Evolutionary conservation across 2,329 filamentous ascomycete genomes (phyloP).

Genomic region (Diaporthe helianthi): DNA sequence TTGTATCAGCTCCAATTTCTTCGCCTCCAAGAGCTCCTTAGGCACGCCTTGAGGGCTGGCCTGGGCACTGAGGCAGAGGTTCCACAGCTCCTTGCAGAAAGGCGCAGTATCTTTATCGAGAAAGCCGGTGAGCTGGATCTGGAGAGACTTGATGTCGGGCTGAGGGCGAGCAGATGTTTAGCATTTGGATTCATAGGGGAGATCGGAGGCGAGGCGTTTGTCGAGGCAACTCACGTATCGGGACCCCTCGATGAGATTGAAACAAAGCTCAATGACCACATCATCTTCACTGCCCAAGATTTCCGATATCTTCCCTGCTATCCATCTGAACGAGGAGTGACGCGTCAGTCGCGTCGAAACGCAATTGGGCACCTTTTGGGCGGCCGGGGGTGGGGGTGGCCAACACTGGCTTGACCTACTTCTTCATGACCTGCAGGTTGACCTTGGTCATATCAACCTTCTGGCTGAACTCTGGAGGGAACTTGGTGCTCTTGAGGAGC

Average conservation of each 20-base stretch:
- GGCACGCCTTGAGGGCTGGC: constrained; percentile 88
- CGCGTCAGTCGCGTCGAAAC: constrained; percentile 25
- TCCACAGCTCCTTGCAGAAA: constrained; percentile 96
- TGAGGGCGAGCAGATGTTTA: constrained; percentile 50
- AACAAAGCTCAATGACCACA: constrained; percentile 87
- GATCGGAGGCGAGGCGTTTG: background rate
- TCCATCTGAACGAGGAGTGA: constrained; percentile 73
- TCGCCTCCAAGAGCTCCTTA: constrained; percentile 92
- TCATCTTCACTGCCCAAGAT: constrained; percentile 95
- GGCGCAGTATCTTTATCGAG: constrained; percentile 87
- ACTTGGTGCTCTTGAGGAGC: constrained; percentile 89
- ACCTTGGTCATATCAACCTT: constrained; percentile 99
- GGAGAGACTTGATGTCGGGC: constrained; percentile 95
- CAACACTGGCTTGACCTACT: constrained; percentile 60
- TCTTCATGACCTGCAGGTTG: constrained; percentile 97
- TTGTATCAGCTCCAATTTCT: constrained; percentile 93
- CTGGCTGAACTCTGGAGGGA: constrained; percentile 89
- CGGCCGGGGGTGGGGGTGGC: background rate
- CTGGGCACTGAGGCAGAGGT: constrained; percentile 88
- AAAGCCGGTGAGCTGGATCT: constrained; percentile 94
- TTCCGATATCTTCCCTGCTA: constrained; percentile 83
- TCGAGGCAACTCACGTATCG: constrained; percentile 69
- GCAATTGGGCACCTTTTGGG: background rate
- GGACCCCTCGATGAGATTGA: constrained; percentile 73
- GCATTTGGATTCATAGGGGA: background rate